These are phyloP conservation scores for Penicillium pulvis DNA, from an alignment of 495 filamentous ascomycete species.

Conservation along the genomic window DNA sequence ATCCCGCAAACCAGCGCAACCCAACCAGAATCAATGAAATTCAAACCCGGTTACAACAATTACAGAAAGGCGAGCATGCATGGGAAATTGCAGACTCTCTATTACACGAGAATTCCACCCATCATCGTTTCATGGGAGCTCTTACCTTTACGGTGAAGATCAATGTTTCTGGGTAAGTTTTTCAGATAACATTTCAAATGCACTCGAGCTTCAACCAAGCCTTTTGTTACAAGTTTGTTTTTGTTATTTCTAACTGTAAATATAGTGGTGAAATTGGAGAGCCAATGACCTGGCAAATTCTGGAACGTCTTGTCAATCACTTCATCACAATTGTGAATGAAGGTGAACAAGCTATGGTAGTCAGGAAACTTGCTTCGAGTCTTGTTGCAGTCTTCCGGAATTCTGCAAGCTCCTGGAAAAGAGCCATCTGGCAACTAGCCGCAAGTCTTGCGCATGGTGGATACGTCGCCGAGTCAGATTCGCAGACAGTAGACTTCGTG, in stretches of 20 bases:
- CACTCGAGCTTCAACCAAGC: not conserved
- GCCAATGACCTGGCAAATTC: conserved; percentile 60
- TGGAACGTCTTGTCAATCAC: conserved; percentile 71
- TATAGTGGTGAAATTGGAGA: conserved; percentile 61
- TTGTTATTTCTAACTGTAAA: conserved; percentile 4
- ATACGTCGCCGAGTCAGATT: conserved; percentile 52
- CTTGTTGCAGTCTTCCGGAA: conserved; percentile 79
- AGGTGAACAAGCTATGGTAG: conserved; percentile 64
- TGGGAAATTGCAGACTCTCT: conserved; percentile 84
- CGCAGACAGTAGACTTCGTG: conserved; percentile 51
- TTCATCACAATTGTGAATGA: conserved; percentile 60
- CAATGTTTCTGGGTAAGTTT: conserved; percentile 50
- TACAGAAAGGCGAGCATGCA: conserved; percentile 77
- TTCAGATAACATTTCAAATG: not conserved
- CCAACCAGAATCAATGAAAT: conserved; percentile 62
- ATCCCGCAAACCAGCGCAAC: conserved; percentile 57
- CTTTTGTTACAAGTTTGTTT: too few species aligned
- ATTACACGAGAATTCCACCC: conserved; percentile 58
- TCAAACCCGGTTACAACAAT: conserved; percentile 71
- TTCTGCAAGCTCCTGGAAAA: conserved; percentile 66
- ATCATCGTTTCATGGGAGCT: conserved; percentile 91
- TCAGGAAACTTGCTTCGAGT: conserved; percentile 81
- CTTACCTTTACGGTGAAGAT: conserved; percentile 91
- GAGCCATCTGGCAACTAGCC: conserved; percentile 67
- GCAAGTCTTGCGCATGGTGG: conserved; percentile 58